phyloP scores from a whole-genome alignment of 345 rosid species.

The Arabis hirsuta region DNA sequence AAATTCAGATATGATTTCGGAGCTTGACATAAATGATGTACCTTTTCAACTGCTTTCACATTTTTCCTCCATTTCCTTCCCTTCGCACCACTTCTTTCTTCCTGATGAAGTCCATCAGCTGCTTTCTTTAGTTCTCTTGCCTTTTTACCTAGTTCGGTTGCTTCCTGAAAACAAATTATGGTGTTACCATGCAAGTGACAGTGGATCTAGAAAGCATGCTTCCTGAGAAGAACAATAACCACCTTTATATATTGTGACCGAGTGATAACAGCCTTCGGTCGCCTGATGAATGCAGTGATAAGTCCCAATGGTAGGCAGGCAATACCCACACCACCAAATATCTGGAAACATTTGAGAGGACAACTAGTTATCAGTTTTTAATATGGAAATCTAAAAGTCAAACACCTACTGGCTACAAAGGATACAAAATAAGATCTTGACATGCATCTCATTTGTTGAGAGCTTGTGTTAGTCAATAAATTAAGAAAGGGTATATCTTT shows the following conservation, averaged over 20 bases:
- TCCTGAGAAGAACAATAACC: constrained; percentile 16
- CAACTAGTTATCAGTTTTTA: not conserved
- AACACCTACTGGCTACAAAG: not conserved
- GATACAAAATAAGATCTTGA: constrained; percentile 4
- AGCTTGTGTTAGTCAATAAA: constrained; percentile 16
- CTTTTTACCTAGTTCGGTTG: constrained; percentile 97
- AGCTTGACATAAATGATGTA: constrained; percentile 34
- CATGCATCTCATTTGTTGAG: constrained; percentile 18
- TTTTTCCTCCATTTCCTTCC: constrained; percentile 98
- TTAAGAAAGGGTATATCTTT: constrained; percentile 6
- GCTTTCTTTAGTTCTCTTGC: constrained; percentile 95
- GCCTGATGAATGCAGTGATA: constrained; percentile 87
- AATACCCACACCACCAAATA: constrained; percentile 99
- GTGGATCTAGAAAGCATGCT: constrained; percentile 10
- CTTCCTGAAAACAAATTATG: constrained; percentile 66
- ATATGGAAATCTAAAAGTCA: not conserved
- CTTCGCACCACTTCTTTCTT: constrained; percentile 93
- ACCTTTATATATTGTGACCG: constrained; percentile 99
- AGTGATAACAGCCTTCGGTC: constrained; percentile 98
- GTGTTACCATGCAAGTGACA: not conserved
- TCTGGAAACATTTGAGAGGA: constrained; percentile 52
- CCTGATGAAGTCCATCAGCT: constrained; percentile 93
- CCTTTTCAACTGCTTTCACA: constrained; percentile 96
- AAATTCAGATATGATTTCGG: constrained; percentile 19
- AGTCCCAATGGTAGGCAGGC: constrained; percentile 96